These are phyloP conservation scores for Fagus crenata DNA, from an alignment of 306 rosid species.

Conservation along the genomic window DNA sequence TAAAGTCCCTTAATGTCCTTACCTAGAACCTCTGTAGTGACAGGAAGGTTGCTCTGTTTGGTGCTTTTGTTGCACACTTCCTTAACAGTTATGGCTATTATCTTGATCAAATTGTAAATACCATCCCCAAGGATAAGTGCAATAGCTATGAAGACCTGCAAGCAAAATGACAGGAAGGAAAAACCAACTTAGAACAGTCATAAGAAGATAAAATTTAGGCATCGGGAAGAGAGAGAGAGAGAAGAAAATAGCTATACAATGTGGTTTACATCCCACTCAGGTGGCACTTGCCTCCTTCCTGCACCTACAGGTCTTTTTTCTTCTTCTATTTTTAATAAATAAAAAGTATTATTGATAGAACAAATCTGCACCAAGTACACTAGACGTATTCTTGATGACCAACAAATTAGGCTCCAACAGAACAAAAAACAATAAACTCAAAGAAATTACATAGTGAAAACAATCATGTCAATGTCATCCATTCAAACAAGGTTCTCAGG, in stretches of 20 bases:
- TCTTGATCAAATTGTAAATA: conserved; percentile 75
- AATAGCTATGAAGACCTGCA: conserved; percentile 67
- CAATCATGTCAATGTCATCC: too few relatives aligned
- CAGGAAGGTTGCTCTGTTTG: conserved; percentile 58
- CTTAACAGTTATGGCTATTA: conserved; percentile 57
- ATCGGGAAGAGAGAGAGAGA: neutral
- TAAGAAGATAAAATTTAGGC: conserved; percentile 6
- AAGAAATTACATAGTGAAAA: too few relatives aligned
- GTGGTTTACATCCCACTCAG: neutral
- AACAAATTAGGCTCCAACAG: too few relatives aligned
- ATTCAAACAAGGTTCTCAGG: too few relatives aligned
- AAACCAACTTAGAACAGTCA: neutral
- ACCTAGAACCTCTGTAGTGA: conserved; percentile 56
- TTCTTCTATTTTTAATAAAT: too few relatives aligned
- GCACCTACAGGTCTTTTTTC: neutral
- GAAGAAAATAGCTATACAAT: neutral
- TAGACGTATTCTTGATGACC: too few relatives aligned
- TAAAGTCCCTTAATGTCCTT: conserved; percentile 30
- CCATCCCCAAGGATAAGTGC: conserved; percentile 93
- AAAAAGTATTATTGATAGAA: too few relatives aligned
- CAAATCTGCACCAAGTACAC: too few relatives aligned
- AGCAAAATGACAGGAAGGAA: conserved; percentile 24
- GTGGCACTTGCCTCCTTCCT: neutral
- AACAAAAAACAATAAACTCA: too few relatives aligned
- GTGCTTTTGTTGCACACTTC: conserved; percentile 64